Conservation (phyloP, 371 early-diverging fungal genomes). For the Phascolomyces articulosus region DNA sequence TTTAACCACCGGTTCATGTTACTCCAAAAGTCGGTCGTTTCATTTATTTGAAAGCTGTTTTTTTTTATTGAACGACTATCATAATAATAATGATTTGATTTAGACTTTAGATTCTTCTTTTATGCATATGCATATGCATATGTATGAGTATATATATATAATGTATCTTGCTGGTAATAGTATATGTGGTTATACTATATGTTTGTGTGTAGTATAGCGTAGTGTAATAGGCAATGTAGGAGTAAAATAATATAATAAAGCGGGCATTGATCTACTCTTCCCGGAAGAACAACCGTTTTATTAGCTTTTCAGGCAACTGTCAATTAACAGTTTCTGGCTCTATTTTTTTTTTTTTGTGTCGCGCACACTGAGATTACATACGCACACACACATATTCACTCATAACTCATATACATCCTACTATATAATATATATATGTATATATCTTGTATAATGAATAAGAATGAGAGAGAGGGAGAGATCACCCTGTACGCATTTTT, state of each 20-base stretch:
- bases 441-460: too few species aligned
- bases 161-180: too few species aligned
- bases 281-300: slow-evolving; percentile 10
- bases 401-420: too few species aligned
- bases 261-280: slow-evolving; percentile 5
- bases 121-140: too few species aligned
- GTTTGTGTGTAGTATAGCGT: too few species aligned
- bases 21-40: slow-evolving; percentile 12
- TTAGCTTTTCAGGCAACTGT: slow-evolving; percentile 18
- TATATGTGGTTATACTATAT: too few species aligned
- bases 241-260: slow-evolving; percentile 8
- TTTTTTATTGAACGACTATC: too few species aligned
- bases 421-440: too few species aligned
- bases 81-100: too few species aligned
- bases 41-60: slow-evolving; percentile 1
- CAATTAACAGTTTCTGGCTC: slow-evolving; percentile 12
- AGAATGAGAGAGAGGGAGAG: background rate
- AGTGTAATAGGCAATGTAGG: too few species aligned
- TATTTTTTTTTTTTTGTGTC: background rate
- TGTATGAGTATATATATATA: background rate
- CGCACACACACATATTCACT: too few species aligned
- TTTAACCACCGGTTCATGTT: slow-evolving; percentile 6
- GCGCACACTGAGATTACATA: background rate
- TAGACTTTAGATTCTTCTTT: too few species aligned
- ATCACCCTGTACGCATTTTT: slow-evolving; percentile 8